Base-by-base conservation (phyloP, 345 rosid genomes). In the Acer negundo region DNA sequence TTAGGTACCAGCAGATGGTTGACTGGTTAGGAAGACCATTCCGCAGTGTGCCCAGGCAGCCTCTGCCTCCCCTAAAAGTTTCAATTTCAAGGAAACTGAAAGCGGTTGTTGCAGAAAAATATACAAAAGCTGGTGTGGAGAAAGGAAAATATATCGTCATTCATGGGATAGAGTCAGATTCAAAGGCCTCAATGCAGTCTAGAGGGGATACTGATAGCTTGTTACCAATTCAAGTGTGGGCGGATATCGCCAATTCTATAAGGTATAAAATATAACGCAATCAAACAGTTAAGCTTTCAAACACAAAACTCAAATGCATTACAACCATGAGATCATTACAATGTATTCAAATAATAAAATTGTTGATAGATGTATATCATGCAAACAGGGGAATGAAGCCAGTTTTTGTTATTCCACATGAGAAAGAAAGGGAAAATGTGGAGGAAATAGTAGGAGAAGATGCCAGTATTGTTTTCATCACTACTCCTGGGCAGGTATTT, bases 131-230 rank as follows among this genome's bases (percentile, higher is more conserved):
- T 55, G 98, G 96, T 47, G 92, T 67, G 6, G 89, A 88, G 81
- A 90, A 84, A 78, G 99, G 96, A 75, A 93, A 90, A 82, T 95
- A 87, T 81, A 70, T 93, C 63, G 97, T 93, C 80, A 88, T 95
- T 81, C 97, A 95, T 81, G 98, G 99, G 68, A 89, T 93, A 80
- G 93, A 92, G 80, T 93, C 97, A n/a, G 98, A 88, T 85, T 95
- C 99, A 15, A 87, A 92, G 87, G 98, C 99, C 51, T 93, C 97
- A 42, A 93, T 92, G 99, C 97, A 91, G 77, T 92, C 94, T 24
- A 84, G 85, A 76, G 98, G 99, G 44, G 98, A 93, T 74, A 62
- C 82, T 35, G 97, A 95, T 78, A 90, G 97, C 88, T 89, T 93
- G 84, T 86, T 95, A 77, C 90, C 94, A 35, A 77, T 93, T 55